These are phyloP conservation scores for Sporobolomyces roseus DNA, from an alignment of 768 basidiomycete species.

Conservation along the genomic window DNA sequence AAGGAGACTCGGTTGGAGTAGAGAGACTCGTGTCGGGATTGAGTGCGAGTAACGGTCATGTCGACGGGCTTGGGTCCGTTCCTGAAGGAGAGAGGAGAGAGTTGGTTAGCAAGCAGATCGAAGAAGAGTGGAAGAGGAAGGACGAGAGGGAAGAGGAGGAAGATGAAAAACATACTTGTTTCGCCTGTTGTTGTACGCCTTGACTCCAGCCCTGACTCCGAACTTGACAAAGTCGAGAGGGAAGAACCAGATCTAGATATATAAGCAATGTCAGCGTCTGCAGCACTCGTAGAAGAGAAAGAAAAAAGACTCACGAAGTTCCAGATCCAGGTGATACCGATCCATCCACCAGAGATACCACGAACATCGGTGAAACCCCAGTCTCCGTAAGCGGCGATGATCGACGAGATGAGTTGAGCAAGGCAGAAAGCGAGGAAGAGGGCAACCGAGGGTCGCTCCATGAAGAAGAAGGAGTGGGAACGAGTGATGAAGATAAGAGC, in stretches of 20 bases:
- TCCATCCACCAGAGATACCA: slow-evolving; percentile 67
- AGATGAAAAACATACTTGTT: not conserved
- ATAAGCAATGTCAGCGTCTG: not conserved
- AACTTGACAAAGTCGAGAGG: slow-evolving; percentile 88
- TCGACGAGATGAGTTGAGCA: slow-evolving; percentile 88
- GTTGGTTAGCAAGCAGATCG: too few species aligned
- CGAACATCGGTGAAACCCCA: slow-evolving; percentile 80
- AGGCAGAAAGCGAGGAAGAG: slow-evolving; percentile 85
- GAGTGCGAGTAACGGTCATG: slow-evolving; percentile 75
- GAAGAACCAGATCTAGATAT: slow-evolving; percentile 65
- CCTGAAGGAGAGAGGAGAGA: too few species aligned
- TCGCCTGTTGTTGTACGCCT: slow-evolving; percentile 60
- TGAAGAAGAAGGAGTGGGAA: slow-evolving; percentile 76
- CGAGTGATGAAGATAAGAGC: slow-evolving; percentile 60
- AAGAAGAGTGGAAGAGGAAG: too few species aligned
- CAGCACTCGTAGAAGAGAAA: slow-evolving; percentile 44
- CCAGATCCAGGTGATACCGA: slow-evolving; percentile 75
- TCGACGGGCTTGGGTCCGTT: slow-evolving; percentile 50
- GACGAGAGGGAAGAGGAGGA: too few species aligned
- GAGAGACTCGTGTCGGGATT: slow-evolving; percentile 80
- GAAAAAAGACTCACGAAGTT: slow-evolving; percentile 95
- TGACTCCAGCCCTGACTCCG: slow-evolving; percentile 90
- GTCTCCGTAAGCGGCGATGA: slow-evolving; percentile 86
- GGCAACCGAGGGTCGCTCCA: slow-evolving; percentile 86
- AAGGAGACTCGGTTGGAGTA: slow-evolving; percentile 95